Percentiles rank a stretch among this genome's conserved stretches.
phyloP scores from a whole-genome alignment of 2,329 filamentous ascomycete species.

The Colletotrichum navitas region DNA sequence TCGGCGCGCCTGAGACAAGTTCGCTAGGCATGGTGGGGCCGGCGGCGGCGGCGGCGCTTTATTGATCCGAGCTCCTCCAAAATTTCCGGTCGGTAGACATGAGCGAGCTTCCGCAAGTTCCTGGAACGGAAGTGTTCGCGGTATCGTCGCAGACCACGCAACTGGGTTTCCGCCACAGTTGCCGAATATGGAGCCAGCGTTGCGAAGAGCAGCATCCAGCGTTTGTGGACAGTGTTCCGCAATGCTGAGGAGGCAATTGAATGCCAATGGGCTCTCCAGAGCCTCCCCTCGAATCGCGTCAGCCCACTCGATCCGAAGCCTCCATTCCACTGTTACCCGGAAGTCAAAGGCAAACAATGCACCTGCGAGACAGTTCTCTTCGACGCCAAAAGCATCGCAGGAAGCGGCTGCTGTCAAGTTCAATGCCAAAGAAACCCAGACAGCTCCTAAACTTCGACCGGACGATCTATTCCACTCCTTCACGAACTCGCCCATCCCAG shows the following conservation, averaged over 20 bases:
- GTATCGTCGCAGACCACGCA: slow-evolving; percentile 14
- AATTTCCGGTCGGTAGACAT: slow-evolving; percentile 36
- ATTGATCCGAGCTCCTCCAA: slow-evolving; percentile 41
- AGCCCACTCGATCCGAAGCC: slow-evolving; percentile 48
- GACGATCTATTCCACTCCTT: slow-evolving; percentile 96
- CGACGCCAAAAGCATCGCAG: slow-evolving; percentile 45
- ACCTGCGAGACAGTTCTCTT: slow-evolving; percentile 49
- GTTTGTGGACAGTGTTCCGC: slow-evolving; percentile 46
- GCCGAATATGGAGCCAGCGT: slow-evolving; percentile 43
- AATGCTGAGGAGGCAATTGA: slow-evolving; percentile 40
- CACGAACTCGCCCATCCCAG: slow-evolving; percentile 87
- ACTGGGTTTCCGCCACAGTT: background rate
- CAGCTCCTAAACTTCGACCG: slow-evolving; percentile 64
- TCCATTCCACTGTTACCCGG: slow-evolving; percentile 46
- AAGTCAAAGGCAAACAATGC: slow-evolving; percentile 41
- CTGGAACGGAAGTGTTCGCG: background rate
- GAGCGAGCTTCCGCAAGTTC: slow-evolving; percentile 6
- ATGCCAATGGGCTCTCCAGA: slow-evolving; percentile 21
- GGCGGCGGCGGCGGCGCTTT: slow-evolving; percentile 12
- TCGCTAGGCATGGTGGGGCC: slow-evolving; percentile 6
- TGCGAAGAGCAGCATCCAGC: slow-evolving; percentile 44
- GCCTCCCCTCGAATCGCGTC: slow-evolving; percentile 41
- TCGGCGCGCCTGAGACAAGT: slow-evolving; percentile 21
- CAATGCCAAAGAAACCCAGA: slow-evolving; percentile 43
- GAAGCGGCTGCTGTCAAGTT: slow-evolving; percentile 49